Base-by-base conservation (phyloP, 169 alveolate species). In the Plasmodium relictum region DNA sequence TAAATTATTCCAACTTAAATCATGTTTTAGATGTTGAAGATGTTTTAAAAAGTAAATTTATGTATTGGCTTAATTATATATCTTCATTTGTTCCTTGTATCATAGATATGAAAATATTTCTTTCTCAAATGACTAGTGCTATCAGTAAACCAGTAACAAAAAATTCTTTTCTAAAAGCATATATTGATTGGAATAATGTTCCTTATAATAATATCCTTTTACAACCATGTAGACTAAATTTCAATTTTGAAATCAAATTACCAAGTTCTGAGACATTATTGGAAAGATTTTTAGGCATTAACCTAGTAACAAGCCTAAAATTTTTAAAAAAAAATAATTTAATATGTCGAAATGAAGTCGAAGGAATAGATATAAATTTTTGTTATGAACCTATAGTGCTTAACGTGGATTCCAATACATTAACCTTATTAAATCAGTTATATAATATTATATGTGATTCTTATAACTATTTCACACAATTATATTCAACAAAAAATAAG, bases 181-280 rank as follows among this genome's bases (percentile, higher is more conserved):
- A 83, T 62, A 83, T 83, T 45, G 91, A 83, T 56, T 83, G 91
- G 91, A 83, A 83, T 63, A 83, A 69, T 37, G 66, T 83, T 1
- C 86, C 91, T 18, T 70, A 83, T 61, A 66, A 62, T 69, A 83
- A 70, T 65, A 83, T 83, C 26, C 62, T 83, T 26, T 48, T 83
- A 22, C 91, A 83, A 42, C 91, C 91, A 26, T 83, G 83, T 37
- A 52, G 91, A 83, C 74, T 56, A 22, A 83, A 83, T 14, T 31
- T 83, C 1, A 39, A 69, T 7, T 83, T 83, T 9, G 91, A 83
- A 54, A 54, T 83, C 54, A 66, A 83, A 44, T 24, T 69, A 6
- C 74, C 91, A 6, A 69, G 65, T 45, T 48, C 85, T 26, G 86
- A 83, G 69, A 68, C 41, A 16, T 45, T 83, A 56, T 14, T 83